phyloP scores from a whole-genome alignment of 192 early-diverging fungal genomes.

The Coemansia sp. region DNA sequence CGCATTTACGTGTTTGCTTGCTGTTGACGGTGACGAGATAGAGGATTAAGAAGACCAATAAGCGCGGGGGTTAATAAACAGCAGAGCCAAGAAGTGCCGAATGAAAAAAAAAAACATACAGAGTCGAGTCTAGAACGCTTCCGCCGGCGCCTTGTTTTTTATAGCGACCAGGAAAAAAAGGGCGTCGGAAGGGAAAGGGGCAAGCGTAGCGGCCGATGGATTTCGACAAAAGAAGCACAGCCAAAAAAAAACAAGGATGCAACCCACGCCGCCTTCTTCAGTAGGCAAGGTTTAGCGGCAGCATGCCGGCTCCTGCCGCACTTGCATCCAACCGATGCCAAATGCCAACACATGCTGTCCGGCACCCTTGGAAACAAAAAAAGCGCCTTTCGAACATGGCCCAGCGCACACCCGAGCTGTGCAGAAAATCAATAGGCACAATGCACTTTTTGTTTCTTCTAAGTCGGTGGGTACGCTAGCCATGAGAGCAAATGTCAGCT shows the following conservation, averaged over 20 bases:
- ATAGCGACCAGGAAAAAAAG: neutral
- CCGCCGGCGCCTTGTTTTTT: neutral
- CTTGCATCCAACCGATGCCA: conserved; percentile 9
- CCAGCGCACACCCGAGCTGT: too few species aligned
- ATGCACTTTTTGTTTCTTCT: too few species aligned
- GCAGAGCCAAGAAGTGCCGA: neutral
- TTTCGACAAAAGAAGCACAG: neutral
- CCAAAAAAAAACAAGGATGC: neutral
- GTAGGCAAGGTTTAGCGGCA: neutral
- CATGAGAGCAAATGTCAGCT: too few species aligned
- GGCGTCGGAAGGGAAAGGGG: neutral
- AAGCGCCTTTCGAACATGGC: too few species aligned
- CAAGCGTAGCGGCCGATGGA: neutral
- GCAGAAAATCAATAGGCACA: too few species aligned
- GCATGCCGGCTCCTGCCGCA: conserved; percentile 4
- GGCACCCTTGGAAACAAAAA: too few species aligned
- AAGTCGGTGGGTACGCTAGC: too few species aligned
- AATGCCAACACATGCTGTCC: neutral
- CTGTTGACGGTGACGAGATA: neutral
- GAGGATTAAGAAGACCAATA: neutral
- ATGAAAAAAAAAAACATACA: neutral
- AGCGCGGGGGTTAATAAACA: neutral
- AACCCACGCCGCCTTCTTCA: neutral
- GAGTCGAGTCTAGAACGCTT: neutral
- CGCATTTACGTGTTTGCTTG: conserved; percentile 1